Evolutionary conservation across 139 green algal species (phyloP).

Genomic region (Chlamydomonas urium): DNA sequence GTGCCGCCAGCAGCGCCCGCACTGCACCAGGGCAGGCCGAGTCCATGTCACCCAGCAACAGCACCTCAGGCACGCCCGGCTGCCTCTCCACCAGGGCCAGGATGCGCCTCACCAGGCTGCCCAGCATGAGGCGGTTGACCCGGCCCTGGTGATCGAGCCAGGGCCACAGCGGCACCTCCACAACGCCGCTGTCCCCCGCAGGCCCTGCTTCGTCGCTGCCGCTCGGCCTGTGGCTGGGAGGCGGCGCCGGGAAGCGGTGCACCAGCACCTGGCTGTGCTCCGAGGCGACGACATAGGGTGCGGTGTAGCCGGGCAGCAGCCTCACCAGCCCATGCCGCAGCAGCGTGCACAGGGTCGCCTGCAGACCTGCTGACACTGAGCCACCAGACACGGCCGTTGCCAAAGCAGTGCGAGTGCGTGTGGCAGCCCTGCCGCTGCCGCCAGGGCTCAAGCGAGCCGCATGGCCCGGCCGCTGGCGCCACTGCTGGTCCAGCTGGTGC

Average conservation of each 20-base stretch:
- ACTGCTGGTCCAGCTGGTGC: neutral
- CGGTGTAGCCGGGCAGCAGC: neutral
- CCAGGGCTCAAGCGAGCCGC: neutral
- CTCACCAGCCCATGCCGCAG: conserved; percentile 1
- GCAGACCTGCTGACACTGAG: too few relatives aligned
- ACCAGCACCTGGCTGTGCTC: conserved; percentile 6
- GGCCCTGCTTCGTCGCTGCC: too few relatives aligned
- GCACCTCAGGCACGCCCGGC: neutral
- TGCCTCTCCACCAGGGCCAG: neutral
- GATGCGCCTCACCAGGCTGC: neutral
- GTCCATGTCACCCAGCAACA: neutral
- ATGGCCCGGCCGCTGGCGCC: too few relatives aligned
- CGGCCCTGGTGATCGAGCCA: neutral
- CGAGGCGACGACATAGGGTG: neutral
- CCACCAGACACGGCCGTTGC: too few relatives aligned
- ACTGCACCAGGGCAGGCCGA: neutral
- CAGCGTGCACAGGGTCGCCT: neutral
- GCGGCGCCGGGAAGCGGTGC: too few relatives aligned
- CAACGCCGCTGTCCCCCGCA: too few relatives aligned
- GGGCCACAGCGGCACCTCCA: neutral
- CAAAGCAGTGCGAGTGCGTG: too few relatives aligned
- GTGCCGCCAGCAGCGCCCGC: neutral
- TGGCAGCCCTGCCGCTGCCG: too few relatives aligned
- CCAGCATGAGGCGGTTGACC: neutral
- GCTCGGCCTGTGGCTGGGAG: too few relatives aligned